phyloP scores from a whole-genome alignment of 768 basidiomycete species.

The Hysterangium stoloniferum region DNA sequence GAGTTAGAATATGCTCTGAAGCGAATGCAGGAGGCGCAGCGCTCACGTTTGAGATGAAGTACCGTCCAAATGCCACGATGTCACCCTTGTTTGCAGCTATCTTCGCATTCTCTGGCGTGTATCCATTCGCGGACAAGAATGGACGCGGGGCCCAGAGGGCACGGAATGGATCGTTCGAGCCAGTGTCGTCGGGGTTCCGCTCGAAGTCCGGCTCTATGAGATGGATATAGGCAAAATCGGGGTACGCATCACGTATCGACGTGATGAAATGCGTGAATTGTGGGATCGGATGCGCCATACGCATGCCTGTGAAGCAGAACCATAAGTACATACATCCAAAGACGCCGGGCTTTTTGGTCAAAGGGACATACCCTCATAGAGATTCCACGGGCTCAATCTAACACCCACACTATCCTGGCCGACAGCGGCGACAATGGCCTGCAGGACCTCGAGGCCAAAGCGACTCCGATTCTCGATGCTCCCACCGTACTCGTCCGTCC shows the following conservation, averaged over 20 bases:
- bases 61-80: conserved; percentile 32
- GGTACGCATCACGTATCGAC: conserved; percentile 34
- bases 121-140: conserved; percentile 38
- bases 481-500: conserved; percentile 64
- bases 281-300: conserved; percentile 44
- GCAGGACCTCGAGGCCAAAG: conserved; percentile 48
- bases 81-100: conserved; percentile 26
- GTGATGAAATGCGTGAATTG: conserved; percentile 46
- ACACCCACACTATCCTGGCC: conserved; percentile 49
- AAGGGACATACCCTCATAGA: conserved; percentile 6
- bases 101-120: conserved; percentile 34
- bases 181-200: background rate
- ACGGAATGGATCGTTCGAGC: background rate
- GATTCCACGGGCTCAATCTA: conserved; percentile 49
- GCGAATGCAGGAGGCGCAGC: background rate
- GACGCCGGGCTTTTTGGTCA: background rate
- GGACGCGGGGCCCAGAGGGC: conserved; percentile 33
- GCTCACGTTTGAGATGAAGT: conserved; percentile 33
- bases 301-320: conserved; percentile 27
- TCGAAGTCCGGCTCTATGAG: conserved; percentile 31
- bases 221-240: conserved; percentile 44
- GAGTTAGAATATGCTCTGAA: no score
- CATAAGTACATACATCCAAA: background rate
- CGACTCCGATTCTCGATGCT: conserved; percentile 50
- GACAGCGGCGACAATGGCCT: conserved; percentile 42